Evolutionary conservation across 345 rosid genomes (phyloP), one percentile per base, ranked within the genome.

Genomic region (Aquilaria yunnanensis): DNA sequence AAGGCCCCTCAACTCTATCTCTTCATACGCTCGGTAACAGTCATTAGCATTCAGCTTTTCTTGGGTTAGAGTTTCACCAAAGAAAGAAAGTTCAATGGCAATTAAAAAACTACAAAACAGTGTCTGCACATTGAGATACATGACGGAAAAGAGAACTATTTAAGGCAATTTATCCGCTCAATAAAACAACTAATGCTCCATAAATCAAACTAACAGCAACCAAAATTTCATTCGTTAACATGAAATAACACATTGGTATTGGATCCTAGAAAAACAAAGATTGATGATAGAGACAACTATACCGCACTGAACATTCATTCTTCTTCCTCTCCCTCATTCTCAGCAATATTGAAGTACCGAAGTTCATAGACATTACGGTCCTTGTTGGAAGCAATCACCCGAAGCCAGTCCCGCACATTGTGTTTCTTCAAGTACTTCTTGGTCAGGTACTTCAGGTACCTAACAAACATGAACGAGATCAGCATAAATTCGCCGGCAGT

Each of bases 341-440:
- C 93, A 11, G 86, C 86, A 63, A 81, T 84, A 69, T 84, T 84
- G 61, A 84, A 84, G 75, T 84, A 84, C 34, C 84, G 72, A 14
- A 81, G 77, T 59, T 84, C 89, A 51, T 81, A 84, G 11, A 78
- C 56, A 65, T 32, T 71, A 3, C 84, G 79, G 54, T 84, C 86
- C 74, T 84, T 81, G 82, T 78, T 81, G 45, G 89, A 75, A 16
- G 86, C 77, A 71, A 84, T 81, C 51, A 84, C 86, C 14, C 86
- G 72, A 62, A 84, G 86, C 86, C 89, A 84, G 62, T 84, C 89
- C 50, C 86, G 51, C 51, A 78, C 89, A 60, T 79, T 81, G 78
- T 81, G 86, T 61, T 84, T 84, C 78, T 84, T 84, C 81, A 84
- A 69, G 66, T 81, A 84, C 81, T 84, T 84, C 82, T 84, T 84